phyloP scores from a whole-genome alignment of 139 green algal species.

The Chlorella sp. region DNA sequence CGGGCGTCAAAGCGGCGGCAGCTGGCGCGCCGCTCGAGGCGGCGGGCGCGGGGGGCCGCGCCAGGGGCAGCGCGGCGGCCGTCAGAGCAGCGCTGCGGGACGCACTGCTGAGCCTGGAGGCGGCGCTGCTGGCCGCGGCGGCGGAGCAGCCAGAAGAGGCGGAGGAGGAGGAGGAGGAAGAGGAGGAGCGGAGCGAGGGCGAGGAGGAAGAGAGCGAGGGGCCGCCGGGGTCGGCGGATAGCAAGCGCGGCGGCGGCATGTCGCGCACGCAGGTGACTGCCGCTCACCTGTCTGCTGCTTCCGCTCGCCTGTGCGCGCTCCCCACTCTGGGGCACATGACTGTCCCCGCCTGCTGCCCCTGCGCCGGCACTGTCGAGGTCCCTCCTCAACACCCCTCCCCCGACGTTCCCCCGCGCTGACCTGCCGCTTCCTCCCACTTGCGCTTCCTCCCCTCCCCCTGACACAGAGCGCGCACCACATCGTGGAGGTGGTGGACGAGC shows the following conservation, averaged over 20 bases:
- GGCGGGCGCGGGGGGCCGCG: background rate
- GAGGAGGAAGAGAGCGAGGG: background rate
- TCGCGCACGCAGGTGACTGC: background rate
- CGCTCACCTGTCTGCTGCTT: background rate
- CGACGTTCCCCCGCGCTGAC: background rate
- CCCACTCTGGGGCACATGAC: background rate
- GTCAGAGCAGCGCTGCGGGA: background rate
- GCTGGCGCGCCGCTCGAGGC: background rate
- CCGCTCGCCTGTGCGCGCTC: background rate
- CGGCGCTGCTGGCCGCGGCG: conserved; percentile 5
- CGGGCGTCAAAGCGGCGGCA: background rate
- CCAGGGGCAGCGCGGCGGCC: background rate
- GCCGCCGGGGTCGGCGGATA: background rate
- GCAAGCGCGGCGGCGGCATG: too few species aligned
- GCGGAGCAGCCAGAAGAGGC: conserved; percentile 2
- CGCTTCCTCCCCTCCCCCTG: background rate
- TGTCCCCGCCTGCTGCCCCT: background rate
- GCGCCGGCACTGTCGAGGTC: too few species aligned
- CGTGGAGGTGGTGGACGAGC: conserved; percentile 21
- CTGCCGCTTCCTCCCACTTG: background rate
- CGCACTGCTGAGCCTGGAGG: conserved; percentile 9
- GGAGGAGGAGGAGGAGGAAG: background rate
- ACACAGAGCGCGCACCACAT: conserved; percentile 12
- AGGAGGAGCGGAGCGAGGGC: background rate
- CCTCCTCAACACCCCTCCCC: background rate